Evolutionary conservation across 805 yeast species (phyloP), one percentile per base, ranked within the genome.

Genomic region (Naumovozyma dairenensis): DNA sequence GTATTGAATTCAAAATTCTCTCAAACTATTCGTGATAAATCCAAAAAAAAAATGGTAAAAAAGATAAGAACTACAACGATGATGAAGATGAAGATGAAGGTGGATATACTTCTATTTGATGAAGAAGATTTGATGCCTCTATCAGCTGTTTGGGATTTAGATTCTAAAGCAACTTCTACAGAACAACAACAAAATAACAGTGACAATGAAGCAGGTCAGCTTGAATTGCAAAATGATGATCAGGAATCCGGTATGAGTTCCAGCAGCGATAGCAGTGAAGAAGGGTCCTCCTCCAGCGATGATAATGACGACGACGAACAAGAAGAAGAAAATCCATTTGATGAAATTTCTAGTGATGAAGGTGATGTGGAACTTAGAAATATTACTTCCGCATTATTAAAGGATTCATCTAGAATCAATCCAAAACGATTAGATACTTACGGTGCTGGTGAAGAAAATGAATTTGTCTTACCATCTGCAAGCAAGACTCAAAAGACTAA

Each of bases 81-180:
- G 6, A 73, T 65, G 4, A 89, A 72, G 9, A 80, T 82, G 50
- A 71, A 71, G 17, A 77, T 87, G 49, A 66, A 81, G 28, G n/a
- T n/a, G n/a, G n/a, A n/a, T n/a, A n/a, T n/a, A n/a, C n/a, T n/a
- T n/a, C n/a, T n/a, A n/a, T n/a, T n/a, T n/a, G 94, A 84, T 47
- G 95, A 84, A 51, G 64, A 58, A 20, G 81, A 84, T 44, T 66
- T 86, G 34, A 69, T 80, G 38, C 72, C 93, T 0, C 63, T 86
- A 25, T 80, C 94, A n/a, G 86, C 78, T 45, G 86, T 83, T 3
- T 85, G 94, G 94, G 96, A 81, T 50, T 57, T 74, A 58, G 92
- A 83, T 53, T 84, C 77, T 21, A 51, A 52, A 27, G 50, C 35
- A 14, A 35, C 31, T 15, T 36, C 29, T 7, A 34, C 24, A 46